Evolutionary conservation across 768 basidiomycete genomes (phyloP).

Genomic region (Panellus pusillus): DNA sequence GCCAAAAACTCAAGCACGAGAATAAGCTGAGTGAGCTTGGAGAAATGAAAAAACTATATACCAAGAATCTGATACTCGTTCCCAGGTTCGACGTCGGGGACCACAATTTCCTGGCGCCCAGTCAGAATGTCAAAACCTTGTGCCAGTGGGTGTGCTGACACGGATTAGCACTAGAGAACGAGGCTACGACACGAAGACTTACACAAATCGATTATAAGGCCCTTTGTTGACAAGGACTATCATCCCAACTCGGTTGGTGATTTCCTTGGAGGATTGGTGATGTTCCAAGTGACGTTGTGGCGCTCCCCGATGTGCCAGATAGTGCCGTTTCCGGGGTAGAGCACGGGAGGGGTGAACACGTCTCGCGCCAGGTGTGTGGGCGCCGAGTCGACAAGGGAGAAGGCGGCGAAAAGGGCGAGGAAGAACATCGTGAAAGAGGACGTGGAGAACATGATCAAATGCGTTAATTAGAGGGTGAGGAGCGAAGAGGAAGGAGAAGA

Average conservation of each 20-base stretch:
- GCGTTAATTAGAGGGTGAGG: slow-evolving; percentile 12
- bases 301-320: slow-evolving; percentile 46
- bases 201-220: slow-evolving; percentile 33
- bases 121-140: slow-evolving; percentile 35
- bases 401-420: slow-evolving; percentile 21
- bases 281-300: slow-evolving; percentile 54
- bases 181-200: slow-evolving; percentile 3
- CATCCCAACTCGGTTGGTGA: slow-evolving; percentile 43
- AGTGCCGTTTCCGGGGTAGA: slow-evolving; percentile 38
- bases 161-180: not conserved
- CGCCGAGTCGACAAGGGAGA: slow-evolving; percentile 24
- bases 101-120: slow-evolving; percentile 37
- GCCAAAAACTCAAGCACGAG: slow-evolving; percentile 42
- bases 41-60: slow-evolving; percentile 29
- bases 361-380: slow-evolving; percentile 34
- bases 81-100: slow-evolving; percentile 40
- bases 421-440: slow-evolving; percentile 20
- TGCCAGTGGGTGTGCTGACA: slow-evolving; percentile 37
- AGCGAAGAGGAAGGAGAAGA: slow-evolving; percentile 10
- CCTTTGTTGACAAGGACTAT: slow-evolving; percentile 38
- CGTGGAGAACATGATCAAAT: slow-evolving; percentile 20
- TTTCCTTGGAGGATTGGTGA: slow-evolving; percentile 32
- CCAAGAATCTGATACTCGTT: slow-evolving; percentile 44
- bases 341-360: slow-evolving; percentile 49
- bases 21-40: slow-evolving; percentile 5